Evolutionary conservation across 2,329 filamentous ascomycete genomes (phyloP).

Genomic region (Neonectria punicea): DNA sequence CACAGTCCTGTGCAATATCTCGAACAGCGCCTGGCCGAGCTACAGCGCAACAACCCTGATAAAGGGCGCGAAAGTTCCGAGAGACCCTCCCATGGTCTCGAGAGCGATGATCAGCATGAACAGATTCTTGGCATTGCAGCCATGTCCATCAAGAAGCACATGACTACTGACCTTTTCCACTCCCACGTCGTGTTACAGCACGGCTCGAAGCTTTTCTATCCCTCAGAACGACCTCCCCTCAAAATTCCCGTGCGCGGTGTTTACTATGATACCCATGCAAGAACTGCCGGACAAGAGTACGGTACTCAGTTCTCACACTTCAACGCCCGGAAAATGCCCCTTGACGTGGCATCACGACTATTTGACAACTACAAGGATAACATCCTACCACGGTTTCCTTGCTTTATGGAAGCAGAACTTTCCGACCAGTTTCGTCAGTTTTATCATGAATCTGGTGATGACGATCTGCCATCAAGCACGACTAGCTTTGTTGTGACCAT

Average conservation of each 20-base stretch:
- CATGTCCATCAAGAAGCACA: neutral
- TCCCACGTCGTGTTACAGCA: slow-evolving; percentile 12
- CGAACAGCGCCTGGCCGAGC: neutral
- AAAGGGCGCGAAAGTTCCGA: neutral
- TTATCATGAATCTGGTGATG: slow-evolving; percentile 12
- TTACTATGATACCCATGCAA: slow-evolving; percentile 25
- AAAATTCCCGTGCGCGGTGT: slow-evolving; percentile 35
- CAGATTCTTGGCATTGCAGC: neutral
- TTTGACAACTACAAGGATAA: slow-evolving; percentile 33
- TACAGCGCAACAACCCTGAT: neutral
- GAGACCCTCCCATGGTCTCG: neutral
- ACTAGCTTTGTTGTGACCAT: slow-evolving; percentile 26
- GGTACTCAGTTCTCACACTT: slow-evolving; percentile 12
- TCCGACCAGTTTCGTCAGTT: slow-evolving; percentile 23
- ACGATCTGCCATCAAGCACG: neutral
- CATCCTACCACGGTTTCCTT: slow-evolving; percentile 34
- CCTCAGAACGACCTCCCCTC: slow-evolving; percentile 35
- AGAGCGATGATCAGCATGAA: neutral
- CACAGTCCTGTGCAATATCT: neutral
- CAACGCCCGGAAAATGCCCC: slow-evolving; percentile 26
- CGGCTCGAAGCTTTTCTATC: slow-evolving; percentile 34
- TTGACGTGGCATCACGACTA: slow-evolving; percentile 30
- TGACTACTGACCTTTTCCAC: neutral
- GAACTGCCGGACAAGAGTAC: slow-evolving; percentile 21
- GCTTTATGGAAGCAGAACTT: slow-evolving; percentile 28